Base-by-base conservation (phyloP, 768 basidiomycete species). In the Russula vinacea region DNA sequence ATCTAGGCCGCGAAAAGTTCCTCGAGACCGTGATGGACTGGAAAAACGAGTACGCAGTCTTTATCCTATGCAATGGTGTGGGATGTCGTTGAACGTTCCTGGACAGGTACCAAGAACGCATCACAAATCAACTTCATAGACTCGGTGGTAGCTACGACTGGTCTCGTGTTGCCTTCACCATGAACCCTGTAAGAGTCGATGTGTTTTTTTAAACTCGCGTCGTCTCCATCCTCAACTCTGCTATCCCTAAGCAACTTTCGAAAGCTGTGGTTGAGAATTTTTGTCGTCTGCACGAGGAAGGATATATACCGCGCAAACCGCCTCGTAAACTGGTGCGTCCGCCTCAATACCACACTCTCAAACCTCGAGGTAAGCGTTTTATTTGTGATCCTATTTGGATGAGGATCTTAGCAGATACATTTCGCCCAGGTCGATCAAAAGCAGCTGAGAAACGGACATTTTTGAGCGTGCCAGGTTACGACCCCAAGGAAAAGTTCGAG, bases 261-360 rank as follows among this genome's bases (percentile, higher is more conserved):
- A 89, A 84, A 77, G 95, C 94, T 39, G 96, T 98, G 40, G 80
- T 86, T 32, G 94, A 98, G 74, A 91, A 85, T 4, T 99, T 99
- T 76, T 95, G 92, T 74, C 81, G 82, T 39, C 77, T 99, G 37
- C 89, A 94, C 70, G 95, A 98, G 73, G 90, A 92, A 39, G 94
- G 95, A 1, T 68, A 73, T 99, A 52, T 98, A 98, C 76, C 90
- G 97, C 32, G 95, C 94, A 2, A 98, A 98, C 71, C 87, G 96
- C 26, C 83, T 99, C 50, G 96, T 98, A 64, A 97, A 98, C 72
- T 98, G 97, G 96, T 99, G 97, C 78, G 91, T 94, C 53, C 83
- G 86, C 73, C 78, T 99, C 64, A 97, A 98, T 74, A 99, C 97
- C 1, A 96, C 96, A 0, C 79, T 99, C 2, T 98, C 96, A n/a